Percentiles rank a stretch among this genome's conserved stretches.
Conservation (phyloP, 257 asterid species). For the Cinchona pubescens region DNA sequence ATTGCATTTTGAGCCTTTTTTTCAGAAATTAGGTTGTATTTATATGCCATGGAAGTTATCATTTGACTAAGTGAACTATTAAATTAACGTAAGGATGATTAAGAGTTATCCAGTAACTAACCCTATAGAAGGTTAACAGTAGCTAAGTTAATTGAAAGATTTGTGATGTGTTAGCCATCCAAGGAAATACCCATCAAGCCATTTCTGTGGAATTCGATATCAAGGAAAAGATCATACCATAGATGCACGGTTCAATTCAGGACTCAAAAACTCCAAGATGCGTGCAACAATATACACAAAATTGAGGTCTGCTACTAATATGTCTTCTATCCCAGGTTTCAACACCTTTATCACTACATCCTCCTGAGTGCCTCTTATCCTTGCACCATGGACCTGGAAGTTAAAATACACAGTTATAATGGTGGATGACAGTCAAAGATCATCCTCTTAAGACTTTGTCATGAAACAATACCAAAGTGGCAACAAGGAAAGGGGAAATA, state of each 20-base stretch:
- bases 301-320: conserved; percentile 88
- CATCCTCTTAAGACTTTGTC: conserved; percentile 3
- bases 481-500: background rate
- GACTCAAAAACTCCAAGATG: conserved; percentile 89
- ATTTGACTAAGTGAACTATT: no score
- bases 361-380: conserved; percentile 72
- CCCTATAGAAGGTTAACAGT: no score
- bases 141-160: background rate
- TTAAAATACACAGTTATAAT: conserved; percentile 25
- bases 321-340: conserved; percentile 92
- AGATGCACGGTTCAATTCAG: conserved; percentile 90
- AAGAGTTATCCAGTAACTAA: no score
- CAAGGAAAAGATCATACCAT: conserved; percentile 51
- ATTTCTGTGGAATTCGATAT: background rate
- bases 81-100: no score
- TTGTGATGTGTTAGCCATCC: background rate
- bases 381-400: conserved; percentile 91
- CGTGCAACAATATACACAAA: conserved; percentile 89
- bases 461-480: conserved; percentile 7
- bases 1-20: background rate
- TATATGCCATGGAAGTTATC: background rate
- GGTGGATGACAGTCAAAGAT: conserved; percentile 2
- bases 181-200: background rate
- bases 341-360: conserved; percentile 95
- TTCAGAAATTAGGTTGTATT: background rate